Base-by-base conservation (phyloP, 352 stramenopile species). In the Phytophthora kernoviae region DNA sequence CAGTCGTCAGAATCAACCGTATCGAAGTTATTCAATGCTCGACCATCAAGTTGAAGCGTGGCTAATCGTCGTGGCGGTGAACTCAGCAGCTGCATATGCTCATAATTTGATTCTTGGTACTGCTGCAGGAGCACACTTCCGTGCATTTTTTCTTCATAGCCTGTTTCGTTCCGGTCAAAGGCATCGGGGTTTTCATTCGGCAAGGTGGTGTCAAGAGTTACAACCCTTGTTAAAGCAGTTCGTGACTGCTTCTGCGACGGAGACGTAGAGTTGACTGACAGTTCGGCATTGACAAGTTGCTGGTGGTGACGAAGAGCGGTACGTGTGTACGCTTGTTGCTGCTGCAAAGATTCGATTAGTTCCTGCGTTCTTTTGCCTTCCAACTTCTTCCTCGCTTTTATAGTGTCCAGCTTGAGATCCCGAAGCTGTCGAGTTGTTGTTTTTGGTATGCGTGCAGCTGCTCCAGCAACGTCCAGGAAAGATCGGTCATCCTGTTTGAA, bases 311-410 rank as follows among this genome's bases (percentile, higher is more conserved):
- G 52, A 22, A 65, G 37, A 14, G 48, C 58, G 2, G 17, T 46
- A 36, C 58, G 58, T 39, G 70, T 80, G 20, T 60, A 17, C 17
- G 42, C 26, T 27, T 77, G 52, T 27, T 83, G 74, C 5, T 73
- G 30, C 14, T 65, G 56, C 26, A 83, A 43, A 22, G 72, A 33
- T 21, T 42, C 33, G 6, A 58, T 40, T 40, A 81, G 33, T 21
- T 79, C 48, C 33, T 79, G 44, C 8, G 46, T 65, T 40, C 50
- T 70, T 20, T 65, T 42, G 30, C 41, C 34, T 61, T 73, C 55
- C 5, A 36, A 2, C n/a, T 54, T 52, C 21, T 73, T 66, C 51
- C 56, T 75, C 15, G 49, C 37, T 51, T 63, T 67, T 8, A 64
- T 42, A 1, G 53, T 14, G n/a, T 27, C 62, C 12, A 43, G 21